Evolutionary conservation across 2,329 filamentous ascomycete genomes (phyloP).

Genomic region (Fonsecaea erecta): DNA sequence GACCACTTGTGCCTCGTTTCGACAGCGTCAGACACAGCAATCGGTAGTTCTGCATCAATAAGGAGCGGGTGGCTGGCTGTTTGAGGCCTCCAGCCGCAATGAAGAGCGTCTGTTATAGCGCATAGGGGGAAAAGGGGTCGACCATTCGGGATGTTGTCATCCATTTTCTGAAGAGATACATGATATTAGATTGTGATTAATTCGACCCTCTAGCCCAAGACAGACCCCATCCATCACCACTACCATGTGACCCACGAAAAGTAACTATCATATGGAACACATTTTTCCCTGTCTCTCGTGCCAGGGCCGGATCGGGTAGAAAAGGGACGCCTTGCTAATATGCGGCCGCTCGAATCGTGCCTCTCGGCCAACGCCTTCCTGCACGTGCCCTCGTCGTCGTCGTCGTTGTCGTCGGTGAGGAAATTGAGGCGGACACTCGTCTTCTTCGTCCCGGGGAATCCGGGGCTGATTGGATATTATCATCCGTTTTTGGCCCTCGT

Average conservation of each 20-base stretch:
- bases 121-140: no score
- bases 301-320: no score
- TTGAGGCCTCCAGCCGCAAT: not conserved
- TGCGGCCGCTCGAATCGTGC: constrained; percentile 7
- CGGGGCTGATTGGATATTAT: constrained; percentile 57
- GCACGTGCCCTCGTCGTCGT: constrained; percentile 14
- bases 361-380: constrained; percentile 28
- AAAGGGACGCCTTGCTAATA: not conserved
- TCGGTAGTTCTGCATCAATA: not conserved
- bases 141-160: no score
- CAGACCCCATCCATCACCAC: not conserved
- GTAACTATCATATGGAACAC: no score
- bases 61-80: no score
- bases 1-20: not conserved
- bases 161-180: not conserved
- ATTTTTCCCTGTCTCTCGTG: no score
- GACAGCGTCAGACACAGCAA: not conserved
- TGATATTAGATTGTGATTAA: not conserved
- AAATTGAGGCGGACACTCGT: constrained; percentile 32
- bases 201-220: not conserved
- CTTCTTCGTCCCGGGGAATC: constrained; percentile 58
- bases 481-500: constrained; percentile 50
- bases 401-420: not conserved
- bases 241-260: not conserved
- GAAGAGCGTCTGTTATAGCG: not conserved